Percentiles rank a stretch among this genome's conserved stretches.
phyloP scores from a whole-genome alignment of 2,329 filamentous ascomycete genomes.

The Fusarium subglutinans region DNA sequence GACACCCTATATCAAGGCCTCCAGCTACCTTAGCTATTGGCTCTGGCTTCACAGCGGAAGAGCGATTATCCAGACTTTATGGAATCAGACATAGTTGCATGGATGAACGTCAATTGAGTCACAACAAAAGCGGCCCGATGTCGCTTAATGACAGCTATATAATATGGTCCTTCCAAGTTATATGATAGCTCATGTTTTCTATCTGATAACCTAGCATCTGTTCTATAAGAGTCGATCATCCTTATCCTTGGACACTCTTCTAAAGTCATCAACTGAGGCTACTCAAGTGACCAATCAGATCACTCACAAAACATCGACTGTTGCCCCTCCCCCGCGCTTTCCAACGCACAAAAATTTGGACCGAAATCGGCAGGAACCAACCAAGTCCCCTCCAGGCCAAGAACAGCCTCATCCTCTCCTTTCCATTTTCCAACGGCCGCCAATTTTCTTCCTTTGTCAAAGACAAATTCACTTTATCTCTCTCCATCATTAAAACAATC shows the following conservation, averaged over 20 bases:
- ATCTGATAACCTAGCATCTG: background rate
- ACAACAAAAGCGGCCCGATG: conserved; percentile 22
- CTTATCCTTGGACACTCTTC: background rate
- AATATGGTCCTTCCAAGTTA: background rate
- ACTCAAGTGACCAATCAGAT: conserved; percentile 8
- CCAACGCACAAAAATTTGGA: conserved; percentile 17
- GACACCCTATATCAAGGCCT: no score
- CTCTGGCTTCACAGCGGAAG: conserved; percentile 10
- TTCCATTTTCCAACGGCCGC: conserved; percentile 30
- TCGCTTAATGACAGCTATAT: conserved; percentile 12
- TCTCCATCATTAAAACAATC: background rate
- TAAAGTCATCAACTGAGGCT: conserved; percentile 4
- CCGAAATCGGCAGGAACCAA: conserved; percentile 24
- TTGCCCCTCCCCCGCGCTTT: conserved; percentile 24
- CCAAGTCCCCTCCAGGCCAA: background rate
- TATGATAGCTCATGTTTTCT: background rate
- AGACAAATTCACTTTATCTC: conserved; percentile 8
- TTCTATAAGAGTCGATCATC: background rate
- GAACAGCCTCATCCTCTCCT: background rate
- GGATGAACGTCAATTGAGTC: conserved; percentile 13
- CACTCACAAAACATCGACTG: background rate
- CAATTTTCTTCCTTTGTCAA: conserved; percentile 11
- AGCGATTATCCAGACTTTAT: conserved; percentile 33
- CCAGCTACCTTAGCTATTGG: background rate
- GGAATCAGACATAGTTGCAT: background rate